Conservation (phyloP, 2,329 filamentous ascomycete species). For the Tolypocladium inflatum region DNA sequence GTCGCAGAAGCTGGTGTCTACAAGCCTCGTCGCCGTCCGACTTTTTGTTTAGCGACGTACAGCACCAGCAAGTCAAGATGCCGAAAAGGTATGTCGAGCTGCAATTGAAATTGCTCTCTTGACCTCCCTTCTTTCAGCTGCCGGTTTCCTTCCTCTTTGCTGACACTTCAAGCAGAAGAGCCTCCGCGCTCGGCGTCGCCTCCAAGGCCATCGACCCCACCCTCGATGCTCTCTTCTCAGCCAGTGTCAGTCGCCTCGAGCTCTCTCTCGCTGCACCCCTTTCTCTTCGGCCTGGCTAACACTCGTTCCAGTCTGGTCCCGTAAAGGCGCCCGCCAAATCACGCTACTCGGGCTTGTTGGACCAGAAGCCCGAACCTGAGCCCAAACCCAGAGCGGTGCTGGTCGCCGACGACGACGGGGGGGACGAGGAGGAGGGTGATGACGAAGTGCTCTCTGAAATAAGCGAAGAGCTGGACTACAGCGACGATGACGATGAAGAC, state of each 20-base stretch:
- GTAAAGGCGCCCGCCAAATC: slow-evolving; percentile 34
- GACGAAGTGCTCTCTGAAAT: slow-evolving; percentile 22
- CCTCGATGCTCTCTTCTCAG: slow-evolving; percentile 60
- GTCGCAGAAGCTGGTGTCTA: neutral
- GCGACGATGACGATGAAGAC: slow-evolving; percentile 17
- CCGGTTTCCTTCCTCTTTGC: slow-evolving; percentile 4
- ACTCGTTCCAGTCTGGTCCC: slow-evolving; percentile 36
- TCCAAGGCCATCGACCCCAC: slow-evolving; percentile 56
- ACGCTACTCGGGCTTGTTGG: slow-evolving; percentile 31
- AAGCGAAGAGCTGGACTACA: slow-evolving; percentile 13
- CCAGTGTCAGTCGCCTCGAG: slow-evolving; percentile 51
- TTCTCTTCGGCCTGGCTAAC: neutral
- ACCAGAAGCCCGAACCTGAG: slow-evolving; percentile 22
- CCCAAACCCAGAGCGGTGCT: slow-evolving; percentile 8
- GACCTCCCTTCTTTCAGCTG: neutral
- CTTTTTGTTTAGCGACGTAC: neutral
- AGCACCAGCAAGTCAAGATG: slow-evolving; percentile 5
- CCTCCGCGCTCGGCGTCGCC: slow-evolving; percentile 28
- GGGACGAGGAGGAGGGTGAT: slow-evolving; percentile 12
- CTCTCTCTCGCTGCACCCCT: neutral
- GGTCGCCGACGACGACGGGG: slow-evolving; percentile 13
- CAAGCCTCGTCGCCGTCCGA: neutral
- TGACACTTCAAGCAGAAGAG: slow-evolving; percentile 21
- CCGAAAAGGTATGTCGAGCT: slow-evolving; percentile 12
- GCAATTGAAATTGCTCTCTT: neutral